These are phyloP conservation scores for Pichia scutulata DNA, from an alignment of 805 yeast genomes.

Conservation along the genomic window DNA sequence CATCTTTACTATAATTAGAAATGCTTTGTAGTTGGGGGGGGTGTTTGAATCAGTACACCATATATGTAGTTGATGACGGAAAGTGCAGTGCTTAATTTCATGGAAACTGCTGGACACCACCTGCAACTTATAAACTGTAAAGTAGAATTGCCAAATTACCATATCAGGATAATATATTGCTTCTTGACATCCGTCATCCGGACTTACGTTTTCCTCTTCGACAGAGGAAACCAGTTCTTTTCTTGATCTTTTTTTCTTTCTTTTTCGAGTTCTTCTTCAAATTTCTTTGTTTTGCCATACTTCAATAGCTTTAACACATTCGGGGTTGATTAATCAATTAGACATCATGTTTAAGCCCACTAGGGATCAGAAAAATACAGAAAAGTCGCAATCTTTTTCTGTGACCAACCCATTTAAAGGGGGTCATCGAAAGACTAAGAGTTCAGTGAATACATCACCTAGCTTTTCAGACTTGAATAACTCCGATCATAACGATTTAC, in stretches of 20 bases:
- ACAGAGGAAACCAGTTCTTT: background rate
- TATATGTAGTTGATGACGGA: no score
- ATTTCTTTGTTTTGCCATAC: background rate
- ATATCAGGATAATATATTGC: background rate
- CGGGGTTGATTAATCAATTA: background rate
- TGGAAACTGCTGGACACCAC: no score
- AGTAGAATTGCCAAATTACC: background rate
- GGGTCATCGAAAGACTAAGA: background rate
- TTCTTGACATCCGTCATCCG: background rate
- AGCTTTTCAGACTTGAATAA: background rate
- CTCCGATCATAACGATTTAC: background rate
- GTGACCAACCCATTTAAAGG: background rate
- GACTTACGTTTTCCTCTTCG: background rate
- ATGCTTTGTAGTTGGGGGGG: no score
- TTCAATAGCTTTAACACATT: background rate
- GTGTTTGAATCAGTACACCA: no score
- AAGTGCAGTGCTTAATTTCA: no score
- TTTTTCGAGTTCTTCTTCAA: background rate
- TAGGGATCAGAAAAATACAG: background rate
- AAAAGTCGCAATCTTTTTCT: background rate
- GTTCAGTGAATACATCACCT: background rate
- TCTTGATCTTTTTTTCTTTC: background rate
- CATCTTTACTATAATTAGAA: no score
- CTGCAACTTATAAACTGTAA: background rate
- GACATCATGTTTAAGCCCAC: background rate